Evolutionary conservation across 495 filamentous ascomycete genomes (phyloP).

Genomic region (Aspergillus homomorphus): DNA sequence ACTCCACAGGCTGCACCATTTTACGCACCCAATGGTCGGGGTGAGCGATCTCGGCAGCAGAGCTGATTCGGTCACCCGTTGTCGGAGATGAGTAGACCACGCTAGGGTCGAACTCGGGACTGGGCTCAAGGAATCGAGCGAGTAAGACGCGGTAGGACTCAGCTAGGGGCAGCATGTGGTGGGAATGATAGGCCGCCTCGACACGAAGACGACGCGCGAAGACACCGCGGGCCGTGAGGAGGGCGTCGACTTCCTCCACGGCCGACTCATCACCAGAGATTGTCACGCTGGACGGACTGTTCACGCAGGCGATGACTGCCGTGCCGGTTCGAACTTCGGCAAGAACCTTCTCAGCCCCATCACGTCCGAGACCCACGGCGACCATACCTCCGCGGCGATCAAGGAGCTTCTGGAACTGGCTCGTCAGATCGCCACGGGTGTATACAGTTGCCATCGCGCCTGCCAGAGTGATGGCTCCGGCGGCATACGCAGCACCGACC

Average conservation of each 20-base stretch:
- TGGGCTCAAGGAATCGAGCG: background rate
- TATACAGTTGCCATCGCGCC: constrained; percentile 31
- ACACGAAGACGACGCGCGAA: constrained; percentile 56
- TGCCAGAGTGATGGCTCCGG: constrained; percentile 32
- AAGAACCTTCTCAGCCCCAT: constrained; percentile 22
- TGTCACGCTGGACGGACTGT: constrained; percentile 43
- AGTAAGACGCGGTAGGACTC: constrained; percentile 19
- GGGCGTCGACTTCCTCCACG: constrained; percentile 38
- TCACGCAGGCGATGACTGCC: constrained; percentile 46
- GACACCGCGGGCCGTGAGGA: constrained; percentile 40
- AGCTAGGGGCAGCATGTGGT: constrained; percentile 49
- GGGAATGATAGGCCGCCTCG: constrained; percentile 62
- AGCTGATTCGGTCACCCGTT: background rate
- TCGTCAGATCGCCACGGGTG: constrained; percentile 20
- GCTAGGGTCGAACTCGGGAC: background rate
- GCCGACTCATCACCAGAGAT: constrained; percentile 38
- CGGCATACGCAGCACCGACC: constrained; percentile 44
- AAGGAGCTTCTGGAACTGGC: background rate
- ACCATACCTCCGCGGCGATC: constrained; percentile 31
- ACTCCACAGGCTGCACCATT: constrained; percentile 27
- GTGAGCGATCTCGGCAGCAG: background rate
- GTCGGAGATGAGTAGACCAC: background rate
- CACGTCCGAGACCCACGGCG: constrained; percentile 27
- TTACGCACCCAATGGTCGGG: constrained; percentile 32
- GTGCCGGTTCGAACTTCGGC: background rate